phyloP scores from a whole-genome alignment of 2,329 filamentous ascomycete genomes.

The Macrophomina tecta region DNA sequence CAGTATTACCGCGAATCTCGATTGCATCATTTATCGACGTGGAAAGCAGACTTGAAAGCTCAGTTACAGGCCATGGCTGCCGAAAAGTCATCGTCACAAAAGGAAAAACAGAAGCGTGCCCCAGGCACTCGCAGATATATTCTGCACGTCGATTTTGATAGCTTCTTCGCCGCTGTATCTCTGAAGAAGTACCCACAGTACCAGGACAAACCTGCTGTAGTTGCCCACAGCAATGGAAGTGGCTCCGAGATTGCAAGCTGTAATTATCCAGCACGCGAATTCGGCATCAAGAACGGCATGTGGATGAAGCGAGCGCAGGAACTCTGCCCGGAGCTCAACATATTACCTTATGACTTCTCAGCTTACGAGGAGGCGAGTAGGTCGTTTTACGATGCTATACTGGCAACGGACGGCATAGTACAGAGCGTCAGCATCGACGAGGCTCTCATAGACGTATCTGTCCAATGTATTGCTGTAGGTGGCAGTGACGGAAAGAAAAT shows the following conservation, averaged over 20 bases:
- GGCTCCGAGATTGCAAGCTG: slow-evolving; percentile 97
- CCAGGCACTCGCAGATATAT: slow-evolving; percentile 77
- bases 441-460: slow-evolving; percentile 83
- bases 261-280: slow-evolving; percentile 88
- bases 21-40: slow-evolving; percentile 91
- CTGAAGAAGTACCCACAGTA: slow-evolving; percentile 77
- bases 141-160: slow-evolving; percentile 97
- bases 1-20: slow-evolving; percentile 96
- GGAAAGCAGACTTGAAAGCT: slow-evolving; percentile 94
- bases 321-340: slow-evolving; percentile 82
- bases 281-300: slow-evolving; percentile 96
- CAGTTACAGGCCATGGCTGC: slow-evolving; percentile 81
- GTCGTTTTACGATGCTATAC: slow-evolving; percentile 83
- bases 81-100: slow-evolving; percentile 66
- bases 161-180: slow-evolving; percentile 96
- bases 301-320: slow-evolving; percentile 95
- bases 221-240: slow-evolving; percentile 83
- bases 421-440: slow-evolving; percentile 98
- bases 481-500: slow-evolving; percentile 70
- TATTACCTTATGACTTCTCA: slow-evolving; percentile 94
- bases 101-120: slow-evolving; percentile 58
- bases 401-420: slow-evolving; percentile 79
- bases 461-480: slow-evolving; percentile 68
- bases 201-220: slow-evolving; percentile 79
- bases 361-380: slow-evolving; percentile 92